Conservation (phyloP, 1,139 yeast species). For the Entelexis paramagnoliae region DNA sequence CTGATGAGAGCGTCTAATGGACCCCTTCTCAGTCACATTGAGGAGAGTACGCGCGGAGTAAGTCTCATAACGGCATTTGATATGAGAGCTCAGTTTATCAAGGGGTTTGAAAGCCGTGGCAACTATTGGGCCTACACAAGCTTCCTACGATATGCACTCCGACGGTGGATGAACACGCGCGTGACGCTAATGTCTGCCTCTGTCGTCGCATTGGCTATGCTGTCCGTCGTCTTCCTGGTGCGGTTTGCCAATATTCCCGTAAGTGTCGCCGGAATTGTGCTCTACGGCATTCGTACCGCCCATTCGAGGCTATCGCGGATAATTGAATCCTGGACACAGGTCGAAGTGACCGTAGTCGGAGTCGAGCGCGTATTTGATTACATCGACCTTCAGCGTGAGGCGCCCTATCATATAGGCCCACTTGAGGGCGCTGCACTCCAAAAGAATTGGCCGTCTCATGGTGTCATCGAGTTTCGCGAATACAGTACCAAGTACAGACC, state of each 20-base stretch:
- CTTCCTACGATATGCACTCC: slow-evolving; percentile 46
- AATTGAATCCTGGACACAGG: slow-evolving; percentile 17
- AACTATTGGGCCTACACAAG: slow-evolving; percentile 53
- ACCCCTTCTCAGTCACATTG: slow-evolving; percentile 65
- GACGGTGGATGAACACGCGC: slow-evolving; percentile 66
- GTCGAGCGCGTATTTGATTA: slow-evolving; percentile 67
- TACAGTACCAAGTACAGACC: slow-evolving; percentile 57
- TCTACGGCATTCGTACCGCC: slow-evolving; percentile 34
- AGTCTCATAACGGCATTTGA: slow-evolving; percentile 50
- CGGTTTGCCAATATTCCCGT: slow-evolving; percentile 44
- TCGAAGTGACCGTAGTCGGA: slow-evolving; percentile 45
- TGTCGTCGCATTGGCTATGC: slow-evolving; percentile 50
- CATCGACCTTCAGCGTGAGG: slow-evolving; percentile 52
- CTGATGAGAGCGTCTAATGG: slow-evolving; percentile 65
- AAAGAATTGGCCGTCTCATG: slow-evolving; percentile 49
- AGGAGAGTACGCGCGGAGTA: slow-evolving; percentile 64
- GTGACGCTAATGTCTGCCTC: slow-evolving; percentile 56
- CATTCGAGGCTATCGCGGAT: slow-evolving; percentile 16
- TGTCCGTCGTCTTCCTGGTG: slow-evolving; percentile 39
- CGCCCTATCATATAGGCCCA: slow-evolving; percentile 30
- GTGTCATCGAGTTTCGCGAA: slow-evolving; percentile 44
- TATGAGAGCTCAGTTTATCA: slow-evolving; percentile 43
- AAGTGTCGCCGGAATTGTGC: slow-evolving; percentile 63
- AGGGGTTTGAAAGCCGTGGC: slow-evolving; percentile 46
- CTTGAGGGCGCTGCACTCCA: slow-evolving; percentile 36